A percentile compares a stretch with the other conserved stretches of the same genome.
These are phyloP conservation scores for Fusarium sp. DNA, from an alignment of 2,329 filamentous ascomycete genomes.

Conservation along the genomic window DNA sequence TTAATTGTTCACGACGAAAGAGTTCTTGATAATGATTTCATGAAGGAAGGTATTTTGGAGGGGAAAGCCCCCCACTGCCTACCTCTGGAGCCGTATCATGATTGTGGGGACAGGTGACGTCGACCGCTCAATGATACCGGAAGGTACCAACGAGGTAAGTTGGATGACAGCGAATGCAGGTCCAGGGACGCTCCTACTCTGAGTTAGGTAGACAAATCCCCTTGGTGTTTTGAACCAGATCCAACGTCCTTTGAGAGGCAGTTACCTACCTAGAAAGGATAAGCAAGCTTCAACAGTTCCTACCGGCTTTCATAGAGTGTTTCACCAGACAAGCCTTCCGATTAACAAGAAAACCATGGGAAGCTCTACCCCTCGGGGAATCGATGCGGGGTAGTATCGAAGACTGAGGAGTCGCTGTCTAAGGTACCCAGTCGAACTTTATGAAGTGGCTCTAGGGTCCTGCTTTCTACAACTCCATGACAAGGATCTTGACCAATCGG, in stretches of 20 bases:
- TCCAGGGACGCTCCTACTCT: neutral
- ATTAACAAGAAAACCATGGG: neutral
- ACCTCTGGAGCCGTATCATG: slow-evolving; percentile 2
- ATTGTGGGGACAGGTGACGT: slow-evolving; percentile 39
- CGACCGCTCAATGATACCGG: neutral
- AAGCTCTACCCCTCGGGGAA: neutral
- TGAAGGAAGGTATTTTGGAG: neutral
- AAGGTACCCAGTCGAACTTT: neutral
- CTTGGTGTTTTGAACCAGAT: no score
- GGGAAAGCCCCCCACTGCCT: slow-evolving; percentile 11
- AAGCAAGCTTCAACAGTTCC: neutral
- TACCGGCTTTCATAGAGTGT: neutral
- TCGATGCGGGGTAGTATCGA: slow-evolving; percentile 8
- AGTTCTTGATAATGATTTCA: neutral
- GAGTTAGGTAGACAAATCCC: neutral
- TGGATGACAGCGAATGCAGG: neutral
- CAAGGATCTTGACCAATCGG: slow-evolving; percentile 26
- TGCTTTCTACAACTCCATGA: neutral
- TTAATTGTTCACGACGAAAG: slow-evolving; percentile 2
- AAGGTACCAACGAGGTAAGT: neutral
- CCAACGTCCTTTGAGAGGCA: neutral
- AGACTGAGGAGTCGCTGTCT: neutral
- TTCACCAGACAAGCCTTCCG: neutral
- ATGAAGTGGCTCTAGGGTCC: slow-evolving; percentile 8
- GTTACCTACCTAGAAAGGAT: neutral